These are phyloP conservation scores for Tympanopsis confertula DNA, from an alignment of 2,329 filamentous ascomycete species.

Conservation along the genomic window DNA sequence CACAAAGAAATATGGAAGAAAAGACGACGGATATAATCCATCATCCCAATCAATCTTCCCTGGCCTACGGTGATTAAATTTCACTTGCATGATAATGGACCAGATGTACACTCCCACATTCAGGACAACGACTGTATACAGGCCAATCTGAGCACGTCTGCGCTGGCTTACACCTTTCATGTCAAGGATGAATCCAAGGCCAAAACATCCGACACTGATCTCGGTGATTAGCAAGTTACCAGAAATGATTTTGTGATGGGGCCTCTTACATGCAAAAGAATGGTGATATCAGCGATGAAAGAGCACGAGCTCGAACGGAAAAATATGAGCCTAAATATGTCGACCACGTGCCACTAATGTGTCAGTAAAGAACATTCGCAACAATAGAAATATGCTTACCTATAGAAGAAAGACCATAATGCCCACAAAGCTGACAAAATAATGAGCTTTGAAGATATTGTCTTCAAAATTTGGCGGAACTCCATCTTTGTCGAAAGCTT, in stretches of 20 bases:
- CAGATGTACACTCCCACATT: slow-evolving; percentile 36
- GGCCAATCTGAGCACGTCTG: slow-evolving; percentile 29
- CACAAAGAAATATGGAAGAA: slow-evolving; percentile 35
- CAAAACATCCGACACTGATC: slow-evolving; percentile 29
- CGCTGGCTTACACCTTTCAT: slow-evolving; percentile 24
- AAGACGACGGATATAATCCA: slow-evolving; percentile 23
- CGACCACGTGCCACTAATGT: slow-evolving; percentile 26
- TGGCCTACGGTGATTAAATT: slow-evolving; percentile 23
- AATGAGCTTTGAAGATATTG: slow-evolving; percentile 24
- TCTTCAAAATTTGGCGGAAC: slow-evolving; percentile 24
- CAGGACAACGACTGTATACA: slow-evolving; percentile 29
- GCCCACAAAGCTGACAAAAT: slow-evolving; percentile 26
- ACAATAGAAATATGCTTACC: slow-evolving; percentile 6
- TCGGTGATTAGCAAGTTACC: not conserved
- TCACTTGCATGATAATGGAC: slow-evolving; percentile 32
- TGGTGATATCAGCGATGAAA: slow-evolving; percentile 30
- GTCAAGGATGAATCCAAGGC: slow-evolving; percentile 31
- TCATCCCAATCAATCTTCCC: slow-evolving; percentile 34
- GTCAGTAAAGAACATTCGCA: not conserved
- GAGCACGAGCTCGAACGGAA: slow-evolving; percentile 27
- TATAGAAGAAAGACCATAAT: slow-evolving; percentile 32
- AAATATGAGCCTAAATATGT: slow-evolving; percentile 31
- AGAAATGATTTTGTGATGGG: not conserved
- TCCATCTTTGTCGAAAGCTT: slow-evolving; percentile 24
- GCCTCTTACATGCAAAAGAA: slow-evolving; percentile 32